Base-by-base conservation (phyloP, 305 asterid species). In the Fraxinus platypoda region DNA sequence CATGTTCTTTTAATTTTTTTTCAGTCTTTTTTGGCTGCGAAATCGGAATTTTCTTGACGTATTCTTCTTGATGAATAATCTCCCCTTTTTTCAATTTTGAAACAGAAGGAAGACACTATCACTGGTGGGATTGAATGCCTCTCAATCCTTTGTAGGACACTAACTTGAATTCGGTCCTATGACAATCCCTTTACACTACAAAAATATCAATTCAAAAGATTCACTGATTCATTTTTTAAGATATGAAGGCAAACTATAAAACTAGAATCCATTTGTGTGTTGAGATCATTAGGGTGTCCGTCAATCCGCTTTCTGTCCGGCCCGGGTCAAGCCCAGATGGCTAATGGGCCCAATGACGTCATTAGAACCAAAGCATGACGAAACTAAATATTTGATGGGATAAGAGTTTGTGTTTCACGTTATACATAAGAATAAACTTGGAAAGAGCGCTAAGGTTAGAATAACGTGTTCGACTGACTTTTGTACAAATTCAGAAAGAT, bases 331-430 rank as follows among this genome's bases (percentile, higher is more conserved):
- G 25, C 66, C 25, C 25, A 54, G 11, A n/a, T n/a, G 66, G 31
- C 31, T 8, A 7, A 62, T 23, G 31, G 70, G 71, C 9, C 2
- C 71, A 8, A 23, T 81, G 68, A 57, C 83, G 86, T 82, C 84
- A 76, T 74, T 76, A 11, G 77, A 38, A 85, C 70, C 13, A 71
- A 80, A 82, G 85, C 86, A 82, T 85, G 88, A 85, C 72, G 85
- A 70, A 37, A 79, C 26, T 7, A 23, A 59, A 8, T 19, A 21
- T 59, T 59, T 8, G 9, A 19, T 59, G 0, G 30, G 15, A 62
- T 62, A 19, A 19, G 30, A 6, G 4, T 62, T 23, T 23, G 0
- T 37, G 43, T 37, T 37, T 37, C 43, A 0, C 30, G 71, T 8
- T 7, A 13, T 1, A 62, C 31, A 23, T n/a, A 1, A 54, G 1